phyloP scores from a whole-genome alignment of 495 filamentous ascomycete species.

The Talaromyces wortmannii region DNA sequence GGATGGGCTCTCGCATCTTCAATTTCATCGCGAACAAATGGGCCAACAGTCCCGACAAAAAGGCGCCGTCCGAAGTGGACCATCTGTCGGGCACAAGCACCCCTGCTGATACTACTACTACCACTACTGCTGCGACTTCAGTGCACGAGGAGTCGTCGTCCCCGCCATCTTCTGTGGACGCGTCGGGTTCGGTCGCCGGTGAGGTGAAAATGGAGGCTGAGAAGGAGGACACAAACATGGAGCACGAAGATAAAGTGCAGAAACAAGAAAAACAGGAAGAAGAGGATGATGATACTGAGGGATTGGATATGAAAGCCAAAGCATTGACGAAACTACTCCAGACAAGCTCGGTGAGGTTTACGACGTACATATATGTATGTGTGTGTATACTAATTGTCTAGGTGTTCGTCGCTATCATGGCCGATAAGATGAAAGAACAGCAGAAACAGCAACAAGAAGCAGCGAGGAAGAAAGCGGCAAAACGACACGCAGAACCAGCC shows the following conservation, averaged over 20 bases:
- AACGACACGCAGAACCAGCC: slow-evolving; percentile 27
- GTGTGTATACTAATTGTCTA: slow-evolving; percentile 4
- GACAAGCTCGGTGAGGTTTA: slow-evolving; percentile 41
- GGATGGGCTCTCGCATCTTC: neutral
- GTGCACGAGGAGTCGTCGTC: slow-evolving; percentile 24
- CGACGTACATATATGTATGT: neutral
- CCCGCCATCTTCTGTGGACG: slow-evolving; percentile 31
- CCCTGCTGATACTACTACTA: slow-evolving; percentile 29
- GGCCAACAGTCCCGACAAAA: neutral
- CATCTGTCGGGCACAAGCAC: neutral
- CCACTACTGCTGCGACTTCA: slow-evolving; percentile 24
- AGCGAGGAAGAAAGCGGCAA: slow-evolving; percentile 39
- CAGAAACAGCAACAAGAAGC: slow-evolving; percentile 47
- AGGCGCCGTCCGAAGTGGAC: neutral
- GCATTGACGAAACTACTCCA: slow-evolving; percentile 36
- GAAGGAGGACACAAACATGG: slow-evolving; percentile 4
- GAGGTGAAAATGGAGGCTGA: slow-evolving; percentile 10
- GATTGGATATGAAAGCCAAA: slow-evolving; percentile 33
- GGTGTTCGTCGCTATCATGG: slow-evolving; percentile 49
- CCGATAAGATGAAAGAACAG: slow-evolving; percentile 48
- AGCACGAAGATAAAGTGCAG: slow-evolving; percentile 3
- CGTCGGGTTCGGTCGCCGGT: slow-evolving; percentile 10
- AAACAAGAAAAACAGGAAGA: slow-evolving; percentile 1
- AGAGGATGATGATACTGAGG: slow-evolving; percentile 25
- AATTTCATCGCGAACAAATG: neutral